A percentile compares a stretch with the other conserved stretches of the same genome.
Conservation (phyloP, 805 yeast genomes). For the Candida fluviatilis region DNA sequence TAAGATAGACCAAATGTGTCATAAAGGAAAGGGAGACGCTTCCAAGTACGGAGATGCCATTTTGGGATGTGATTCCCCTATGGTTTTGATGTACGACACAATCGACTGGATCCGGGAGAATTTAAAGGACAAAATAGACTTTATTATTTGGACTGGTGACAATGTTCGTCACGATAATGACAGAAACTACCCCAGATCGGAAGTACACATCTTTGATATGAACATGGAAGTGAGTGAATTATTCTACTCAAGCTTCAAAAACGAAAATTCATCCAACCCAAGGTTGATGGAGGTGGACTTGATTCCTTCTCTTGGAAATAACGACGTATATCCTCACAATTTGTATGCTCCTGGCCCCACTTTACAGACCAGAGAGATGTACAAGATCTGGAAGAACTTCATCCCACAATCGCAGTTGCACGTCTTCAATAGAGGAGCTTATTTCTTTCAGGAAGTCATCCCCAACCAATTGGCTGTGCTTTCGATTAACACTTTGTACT, state of each 20-base stretch:
- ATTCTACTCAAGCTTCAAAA: conserved; percentile 51
- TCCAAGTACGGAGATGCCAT: conserved; percentile 72
- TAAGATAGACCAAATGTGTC: conserved; percentile 49
- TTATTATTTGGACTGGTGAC: conserved; percentile 90
- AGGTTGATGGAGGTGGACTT: conserved; percentile 42
- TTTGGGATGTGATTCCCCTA: conserved; percentile 75
- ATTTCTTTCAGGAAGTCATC: conserved; percentile 71
- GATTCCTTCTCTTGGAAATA: conserved; percentile 77
- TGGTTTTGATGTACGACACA: conserved; percentile 56
- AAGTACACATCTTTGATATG: conserved; percentile 63
- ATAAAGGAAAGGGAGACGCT: conserved; percentile 50
- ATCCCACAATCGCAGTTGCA: conserved; percentile 77
- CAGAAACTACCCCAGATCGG: conserved; percentile 69
- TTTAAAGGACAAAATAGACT: conserved; percentile 72
- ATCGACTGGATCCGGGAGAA: conserved; percentile 63
- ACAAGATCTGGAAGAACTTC: conserved; percentile 66
- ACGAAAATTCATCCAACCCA: conserved; percentile 41
- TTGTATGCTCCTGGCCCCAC: conserved; percentile 85
- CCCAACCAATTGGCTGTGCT: conserved; percentile 75
- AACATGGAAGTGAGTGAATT: conserved; percentile 53
- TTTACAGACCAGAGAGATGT: conserved; percentile 76
- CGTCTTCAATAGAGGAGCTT: conserved; percentile 69
- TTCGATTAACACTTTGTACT: conserved; percentile 73
- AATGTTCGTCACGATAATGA: conserved; percentile 84
- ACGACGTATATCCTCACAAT: conserved; percentile 88